These are phyloP conservation scores for Physcia stellaris DNA, from an alignment of 495 filamentous ascomycete species.

Conservation along the genomic window DNA sequence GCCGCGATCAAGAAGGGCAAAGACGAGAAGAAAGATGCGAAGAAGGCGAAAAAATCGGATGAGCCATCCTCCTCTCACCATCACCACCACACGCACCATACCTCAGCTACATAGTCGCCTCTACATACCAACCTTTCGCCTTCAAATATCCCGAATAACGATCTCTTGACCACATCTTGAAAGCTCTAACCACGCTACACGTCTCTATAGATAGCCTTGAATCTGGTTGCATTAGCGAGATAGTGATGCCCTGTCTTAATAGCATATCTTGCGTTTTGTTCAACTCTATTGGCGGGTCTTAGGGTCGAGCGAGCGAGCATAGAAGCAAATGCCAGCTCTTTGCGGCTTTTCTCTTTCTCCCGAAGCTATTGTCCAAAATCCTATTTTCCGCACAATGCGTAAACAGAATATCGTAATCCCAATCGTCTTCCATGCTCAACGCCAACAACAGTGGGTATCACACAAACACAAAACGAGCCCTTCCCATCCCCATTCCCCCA, in stretches of 20 bases:
- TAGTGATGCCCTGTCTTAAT: neutral
- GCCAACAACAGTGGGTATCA: neutral
- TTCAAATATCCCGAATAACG: neutral
- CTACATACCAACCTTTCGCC: neutral
- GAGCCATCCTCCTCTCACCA: conserved; percentile 34
- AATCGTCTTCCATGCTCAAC: neutral
- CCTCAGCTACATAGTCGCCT: neutral
- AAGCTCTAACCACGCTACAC: neutral
- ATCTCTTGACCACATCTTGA: neutral
- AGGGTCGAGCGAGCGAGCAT: too few species aligned
- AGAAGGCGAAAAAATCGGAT: conserved; percentile 56
- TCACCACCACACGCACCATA: conserved; percentile 27
- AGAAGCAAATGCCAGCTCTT: neutral
- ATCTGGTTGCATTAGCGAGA: neutral
- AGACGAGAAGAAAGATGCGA: conserved; percentile 54
- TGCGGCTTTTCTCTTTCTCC: too few species aligned
- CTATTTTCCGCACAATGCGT: neutral
- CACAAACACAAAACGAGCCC: neutral
- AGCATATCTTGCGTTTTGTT: neutral
- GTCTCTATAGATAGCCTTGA: neutral
- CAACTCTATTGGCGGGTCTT: too few species aligned
- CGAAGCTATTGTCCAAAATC: too few species aligned
- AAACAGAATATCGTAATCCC: neutral
- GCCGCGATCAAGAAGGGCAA: conserved; percentile 82
- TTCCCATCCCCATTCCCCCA: neutral